phyloP scores from a whole-genome alignment of 495 filamentous ascomycete species.

The Penicillium cinerascens region DNA sequence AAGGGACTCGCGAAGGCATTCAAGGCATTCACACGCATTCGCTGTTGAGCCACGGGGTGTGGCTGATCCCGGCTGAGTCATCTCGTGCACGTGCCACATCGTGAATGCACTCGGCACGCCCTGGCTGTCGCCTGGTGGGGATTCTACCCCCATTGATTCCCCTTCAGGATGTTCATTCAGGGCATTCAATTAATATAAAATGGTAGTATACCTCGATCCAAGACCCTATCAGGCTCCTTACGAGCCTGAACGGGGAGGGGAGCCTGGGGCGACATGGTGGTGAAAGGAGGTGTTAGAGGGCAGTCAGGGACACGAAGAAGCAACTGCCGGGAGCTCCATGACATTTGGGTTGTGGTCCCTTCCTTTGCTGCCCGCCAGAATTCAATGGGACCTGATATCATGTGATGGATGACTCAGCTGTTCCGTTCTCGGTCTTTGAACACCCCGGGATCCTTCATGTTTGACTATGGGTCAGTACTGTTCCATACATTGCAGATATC shows the following conservation, averaged over 20 bases:
- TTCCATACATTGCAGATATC: too few species aligned
- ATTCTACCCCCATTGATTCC: conserved; percentile 2
- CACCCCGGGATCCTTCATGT: too few species aligned
- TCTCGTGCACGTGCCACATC: conserved; percentile 21
- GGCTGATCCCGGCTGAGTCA: conserved; percentile 20
- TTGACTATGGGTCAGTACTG: background rate
- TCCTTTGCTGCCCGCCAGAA: conserved; percentile 30
- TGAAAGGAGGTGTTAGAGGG: conserved; percentile 29
- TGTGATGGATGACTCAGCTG: conserved; percentile 38
- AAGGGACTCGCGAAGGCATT: conserved; percentile 20
- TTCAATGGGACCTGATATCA: conserved; percentile 35
- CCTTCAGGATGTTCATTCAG: background rate
- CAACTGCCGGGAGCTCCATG: conserved; percentile 18
- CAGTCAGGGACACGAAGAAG: conserved; percentile 20
- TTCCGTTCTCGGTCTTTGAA: background rate
- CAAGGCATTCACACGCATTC: conserved; percentile 5
- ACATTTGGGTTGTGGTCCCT: conserved; percentile 37
- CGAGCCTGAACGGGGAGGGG: background rate
- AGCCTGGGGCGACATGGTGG: conserved; percentile 5
- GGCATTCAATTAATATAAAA: conserved; percentile 6
- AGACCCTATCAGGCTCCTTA: background rate
- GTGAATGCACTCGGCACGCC: conserved; percentile 5
- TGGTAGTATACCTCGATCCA: background rate
- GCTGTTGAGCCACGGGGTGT: conserved; percentile 16
- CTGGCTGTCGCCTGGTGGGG: background rate